Conservation (phyloP, 768 basidiomycete genomes). For the Lactifluus echinatus region DNA sequence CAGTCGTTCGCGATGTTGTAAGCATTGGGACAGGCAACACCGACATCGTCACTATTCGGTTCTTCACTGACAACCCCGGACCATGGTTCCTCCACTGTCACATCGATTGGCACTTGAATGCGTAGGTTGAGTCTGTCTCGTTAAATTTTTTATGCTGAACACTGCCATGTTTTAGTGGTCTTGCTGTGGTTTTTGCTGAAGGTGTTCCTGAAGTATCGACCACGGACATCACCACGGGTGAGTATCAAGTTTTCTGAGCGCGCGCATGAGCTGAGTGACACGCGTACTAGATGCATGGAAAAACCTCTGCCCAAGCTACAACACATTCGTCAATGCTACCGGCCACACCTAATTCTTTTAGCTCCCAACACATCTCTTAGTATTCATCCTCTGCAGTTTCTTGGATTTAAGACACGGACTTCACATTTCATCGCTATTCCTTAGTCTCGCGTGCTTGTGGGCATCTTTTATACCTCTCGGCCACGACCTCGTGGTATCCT, state of each 20-base stretch:
- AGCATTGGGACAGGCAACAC: conserved; percentile 11
- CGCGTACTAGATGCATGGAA: conserved; percentile 8
- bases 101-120: conserved; percentile 27
- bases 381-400: background rate
- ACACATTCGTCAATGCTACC: background rate
- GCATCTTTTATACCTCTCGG: background rate
- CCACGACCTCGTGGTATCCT: background rate
- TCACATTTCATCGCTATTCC: background rate
- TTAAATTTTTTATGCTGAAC: background rate
- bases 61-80: conserved; percentile 27
- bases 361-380: background rate
- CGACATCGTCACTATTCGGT: conserved; percentile 24
- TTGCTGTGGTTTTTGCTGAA: conserved; percentile 19
- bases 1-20: conserved; percentile 39
- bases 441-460: background rate
- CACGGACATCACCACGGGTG: background rate
- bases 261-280: background rate
- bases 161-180: conserved; percentile 1
- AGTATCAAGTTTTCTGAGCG: background rate
- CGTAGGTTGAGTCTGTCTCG: background rate
- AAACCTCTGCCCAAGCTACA: conserved; percentile 12
- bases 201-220: conserved; percentile 8
- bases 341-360: background rate
- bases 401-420: background rate
- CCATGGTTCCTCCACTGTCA: conserved; percentile 28